These are phyloP conservation scores for Polyplosphaeria fusca DNA, from an alignment of 495 filamentous ascomycete genomes.

Conservation along the genomic window DNA sequence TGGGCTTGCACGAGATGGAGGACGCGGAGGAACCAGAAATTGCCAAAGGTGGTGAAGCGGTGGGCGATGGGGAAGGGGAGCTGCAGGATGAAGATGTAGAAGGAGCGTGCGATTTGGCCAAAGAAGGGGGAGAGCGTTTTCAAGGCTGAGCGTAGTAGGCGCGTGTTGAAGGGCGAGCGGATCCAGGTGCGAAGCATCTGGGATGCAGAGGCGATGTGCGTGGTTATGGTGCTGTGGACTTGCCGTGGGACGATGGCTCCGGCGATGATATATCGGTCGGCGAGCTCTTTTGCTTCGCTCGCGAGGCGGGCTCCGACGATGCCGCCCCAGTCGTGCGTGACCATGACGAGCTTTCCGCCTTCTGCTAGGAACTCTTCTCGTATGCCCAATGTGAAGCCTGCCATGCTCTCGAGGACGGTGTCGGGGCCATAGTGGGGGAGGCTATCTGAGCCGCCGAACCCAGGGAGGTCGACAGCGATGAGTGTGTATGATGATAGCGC, in stretches of 20 bases:
- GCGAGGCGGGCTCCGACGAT: conserved; percentile 52
- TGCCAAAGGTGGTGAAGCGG: conserved; percentile 44
- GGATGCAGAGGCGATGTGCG: conserved; percentile 39
- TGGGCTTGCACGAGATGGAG: conserved; percentile 41
- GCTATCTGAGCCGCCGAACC: conserved; percentile 53
- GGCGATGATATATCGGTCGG: conserved; percentile 52
- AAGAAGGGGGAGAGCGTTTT: conserved; percentile 44
- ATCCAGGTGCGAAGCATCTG: conserved; percentile 51
- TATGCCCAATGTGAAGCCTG: conserved; percentile 50
- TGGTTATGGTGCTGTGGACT: conserved; percentile 19
- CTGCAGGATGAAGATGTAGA: conserved; percentile 53
- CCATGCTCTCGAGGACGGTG: conserved; percentile 51
- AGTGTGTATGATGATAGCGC: conserved; percentile 41
- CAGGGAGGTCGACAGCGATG: conserved; percentile 55
- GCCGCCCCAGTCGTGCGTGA: conserved; percentile 59
- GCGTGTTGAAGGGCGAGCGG: conserved; percentile 42
- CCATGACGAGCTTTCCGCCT: conserved; percentile 45
- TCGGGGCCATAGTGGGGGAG: conserved; percentile 49
- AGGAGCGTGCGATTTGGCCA: conserved; percentile 45
- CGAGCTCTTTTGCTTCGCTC: conserved; percentile 52
- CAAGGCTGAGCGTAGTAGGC: conserved; percentile 44
- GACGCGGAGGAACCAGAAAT: conserved; percentile 44
- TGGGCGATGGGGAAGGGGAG: conserved; percentile 44
- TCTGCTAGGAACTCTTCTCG: conserved; percentile 42
- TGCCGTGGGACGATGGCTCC: conserved; percentile 47